Evolutionary conservation across 139 green algal genomes (phyloP).

Genomic region (Tetradesmus lagerheimii): DNA sequence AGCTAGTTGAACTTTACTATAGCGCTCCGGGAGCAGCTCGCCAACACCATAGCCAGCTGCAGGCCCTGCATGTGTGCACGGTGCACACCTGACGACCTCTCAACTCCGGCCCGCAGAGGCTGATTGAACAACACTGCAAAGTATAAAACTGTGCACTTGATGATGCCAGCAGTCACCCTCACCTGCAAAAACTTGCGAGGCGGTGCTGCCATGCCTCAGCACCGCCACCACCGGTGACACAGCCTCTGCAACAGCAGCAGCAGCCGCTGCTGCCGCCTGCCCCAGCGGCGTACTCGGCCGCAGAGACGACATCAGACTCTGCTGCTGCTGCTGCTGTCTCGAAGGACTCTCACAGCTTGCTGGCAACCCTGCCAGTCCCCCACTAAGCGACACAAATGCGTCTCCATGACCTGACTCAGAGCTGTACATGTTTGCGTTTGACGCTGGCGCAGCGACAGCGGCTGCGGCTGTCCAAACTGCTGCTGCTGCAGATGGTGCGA

Average conservation of each 20-base stretch:
- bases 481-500: not conserved
- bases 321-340: not conserved
- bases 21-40: too few relatives aligned
- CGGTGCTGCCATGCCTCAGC: slow-evolving; percentile 14
- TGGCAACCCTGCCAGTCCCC: too few relatives aligned
- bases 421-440: too few relatives aligned
- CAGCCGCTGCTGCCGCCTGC: not conserved
- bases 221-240: not conserved
- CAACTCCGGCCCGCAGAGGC: too few relatives aligned
- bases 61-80: too few relatives aligned
- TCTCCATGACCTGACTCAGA: too few relatives aligned
- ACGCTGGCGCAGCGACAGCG: not conserved
- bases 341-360: not conserved
- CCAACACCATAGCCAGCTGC: too few relatives aligned
- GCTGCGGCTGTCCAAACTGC: not conserved
- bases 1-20: too few relatives aligned
- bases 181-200: not conserved
- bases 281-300: not conserved
- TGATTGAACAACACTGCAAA: too few relatives aligned
- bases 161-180: not conserved
- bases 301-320: not conserved
- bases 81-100: too few relatives aligned
- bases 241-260: slow-evolving; percentile 13
- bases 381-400: not conserved
- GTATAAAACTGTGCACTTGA: not conserved